Conservation (phyloP, 352 stramenopile species). For the Thalassiosira livingstoniorum region DNA sequence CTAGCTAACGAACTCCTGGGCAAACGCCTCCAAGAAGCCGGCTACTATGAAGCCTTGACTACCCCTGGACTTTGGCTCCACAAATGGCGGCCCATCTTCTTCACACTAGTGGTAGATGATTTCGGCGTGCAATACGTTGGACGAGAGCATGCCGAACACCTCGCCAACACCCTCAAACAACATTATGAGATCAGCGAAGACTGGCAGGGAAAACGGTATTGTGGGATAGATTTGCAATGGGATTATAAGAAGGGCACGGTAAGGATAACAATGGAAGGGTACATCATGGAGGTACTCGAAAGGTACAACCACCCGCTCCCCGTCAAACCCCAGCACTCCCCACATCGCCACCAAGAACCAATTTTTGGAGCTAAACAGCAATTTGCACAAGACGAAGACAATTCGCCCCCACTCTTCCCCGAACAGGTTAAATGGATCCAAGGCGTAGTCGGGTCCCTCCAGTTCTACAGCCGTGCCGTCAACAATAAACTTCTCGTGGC, state of each 20-base stretch:
- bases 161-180: slow-evolving; percentile 13
- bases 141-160: slow-evolving; percentile 24
- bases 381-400: too few relatives aligned
- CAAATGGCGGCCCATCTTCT: slow-evolving; percentile 29
- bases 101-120: slow-evolving; percentile 59
- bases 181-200: slow-evolving; percentile 36
- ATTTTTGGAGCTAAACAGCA: slow-evolving; percentile 21
- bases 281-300: slow-evolving; percentile 23
- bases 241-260: slow-evolving; percentile 47
- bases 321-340: slow-evolving; percentile 1
- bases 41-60: slow-evolving; percentile 8
- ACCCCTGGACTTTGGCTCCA: slow-evolving; percentile 44
- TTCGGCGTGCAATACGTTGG: slow-evolving; percentile 52
- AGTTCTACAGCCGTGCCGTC: neutral
- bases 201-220: slow-evolving; percentile 32
- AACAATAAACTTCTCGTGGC: neutral
- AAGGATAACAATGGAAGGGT: slow-evolving; percentile 46
- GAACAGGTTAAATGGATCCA: neutral
- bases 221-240: slow-evolving; percentile 59
- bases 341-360: slow-evolving; percentile 2
- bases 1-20: slow-evolving; percentile 12
- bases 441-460: neutral
- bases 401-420: neutral
- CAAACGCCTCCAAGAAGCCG: slow-evolving; percentile 14
- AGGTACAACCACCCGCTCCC: slow-evolving; percentile 20